Evolutionary conservation across 169 alveolate genomes (phyloP), one percentile per base, ranked within the genome.

Genomic region (Theileria equi): DNA sequence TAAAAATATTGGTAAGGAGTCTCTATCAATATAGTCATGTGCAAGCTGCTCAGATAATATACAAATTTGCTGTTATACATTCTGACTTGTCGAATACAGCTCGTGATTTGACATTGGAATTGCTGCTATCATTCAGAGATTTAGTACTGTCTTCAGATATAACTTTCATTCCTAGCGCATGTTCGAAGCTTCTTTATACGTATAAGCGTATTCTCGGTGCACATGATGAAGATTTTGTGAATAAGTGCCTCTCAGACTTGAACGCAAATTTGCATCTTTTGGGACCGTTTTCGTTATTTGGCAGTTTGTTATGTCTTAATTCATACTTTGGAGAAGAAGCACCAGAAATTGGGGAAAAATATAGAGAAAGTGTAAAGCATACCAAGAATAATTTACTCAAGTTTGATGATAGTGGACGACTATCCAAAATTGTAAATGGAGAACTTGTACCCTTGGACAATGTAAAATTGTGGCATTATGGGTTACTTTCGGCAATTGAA

Each of bases 161-260:
- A 1, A 70, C 49, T 5, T 58, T 60, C 26, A 38, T 64, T 5
- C 84, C 84, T 10, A 52, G 68, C 11, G 29, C 43, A 26, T 21
- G 40, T 0, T 41, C 60, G 7, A 74, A 74, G 60, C 31, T 58
- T 38, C 17, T 74, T 58, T 64, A 34, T 50, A 62, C 70, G 6
- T 44, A 29, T 26, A 35, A 40, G 54, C 29, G 16, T 21, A 55
- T 74, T 17, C 25, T 74, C 8, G 28, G 40, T n/a, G 38, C 21
- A 13, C 38, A 32, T 25, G 84, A 74, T 21, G 48, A 43, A 32
- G n/a, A 40, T 11, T 57, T 74, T 19, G 65, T 74, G 25, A 60
- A 59, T 29, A 74, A 63, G 45, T 74, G 79, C 32, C 63, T 74
- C 23, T 58, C 80, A 17, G 84, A 74, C 61, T 59, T 66, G 7